Evolutionary conservation across 768 basidiomycete species (phyloP).

Genomic region (Auricularia cornea): DNA sequence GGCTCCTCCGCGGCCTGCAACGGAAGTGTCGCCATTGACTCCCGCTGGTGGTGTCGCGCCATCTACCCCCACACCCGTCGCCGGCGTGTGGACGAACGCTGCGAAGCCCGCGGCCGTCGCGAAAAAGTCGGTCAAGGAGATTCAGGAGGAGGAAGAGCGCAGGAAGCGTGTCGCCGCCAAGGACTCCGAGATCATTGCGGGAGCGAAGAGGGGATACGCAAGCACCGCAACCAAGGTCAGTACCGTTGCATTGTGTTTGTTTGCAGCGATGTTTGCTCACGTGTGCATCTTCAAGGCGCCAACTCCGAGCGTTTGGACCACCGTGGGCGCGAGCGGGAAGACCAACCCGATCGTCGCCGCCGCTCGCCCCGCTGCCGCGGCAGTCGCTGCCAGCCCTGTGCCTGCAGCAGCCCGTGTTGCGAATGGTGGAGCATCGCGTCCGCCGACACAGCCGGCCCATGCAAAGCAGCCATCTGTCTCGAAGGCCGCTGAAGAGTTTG

Average conservation of each 20-base stretch:
- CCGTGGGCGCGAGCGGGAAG: constrained; percentile 76
- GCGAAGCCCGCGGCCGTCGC: constrained; percentile 38
- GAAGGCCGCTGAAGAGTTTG: constrained; percentile 48
- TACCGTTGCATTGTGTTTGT: neutral
- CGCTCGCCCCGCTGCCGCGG: constrained; percentile 19
- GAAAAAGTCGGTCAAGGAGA: constrained; percentile 97
- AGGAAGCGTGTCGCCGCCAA: constrained; percentile 62
- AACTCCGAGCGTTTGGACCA: constrained; percentile 58
- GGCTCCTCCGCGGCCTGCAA: constrained; percentile 27
- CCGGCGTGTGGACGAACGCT: constrained; percentile 68
- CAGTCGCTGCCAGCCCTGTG: constrained; percentile 21
- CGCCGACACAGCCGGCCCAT: constrained; percentile 18
- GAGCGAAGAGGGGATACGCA: constrained; percentile 65
- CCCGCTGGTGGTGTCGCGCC: constrained; percentile 15
- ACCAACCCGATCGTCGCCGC: constrained; percentile 24
- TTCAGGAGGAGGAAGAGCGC: constrained; percentile 93
- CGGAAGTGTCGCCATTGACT: constrained; percentile 36
- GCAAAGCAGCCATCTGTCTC: constrained; percentile 7
- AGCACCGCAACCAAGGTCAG: constrained; percentile 69
- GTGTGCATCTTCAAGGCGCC: neutral
- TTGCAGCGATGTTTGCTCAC: neutral
- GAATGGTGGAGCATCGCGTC: constrained; percentile 8
- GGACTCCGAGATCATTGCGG: constrained; percentile 46
- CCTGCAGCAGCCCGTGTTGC: constrained; percentile 30
- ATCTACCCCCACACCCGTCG: constrained; percentile 16